Conservation (phyloP, 2,329 filamentous ascomycete genomes). For the Didymosphaeria variabile region DNA sequence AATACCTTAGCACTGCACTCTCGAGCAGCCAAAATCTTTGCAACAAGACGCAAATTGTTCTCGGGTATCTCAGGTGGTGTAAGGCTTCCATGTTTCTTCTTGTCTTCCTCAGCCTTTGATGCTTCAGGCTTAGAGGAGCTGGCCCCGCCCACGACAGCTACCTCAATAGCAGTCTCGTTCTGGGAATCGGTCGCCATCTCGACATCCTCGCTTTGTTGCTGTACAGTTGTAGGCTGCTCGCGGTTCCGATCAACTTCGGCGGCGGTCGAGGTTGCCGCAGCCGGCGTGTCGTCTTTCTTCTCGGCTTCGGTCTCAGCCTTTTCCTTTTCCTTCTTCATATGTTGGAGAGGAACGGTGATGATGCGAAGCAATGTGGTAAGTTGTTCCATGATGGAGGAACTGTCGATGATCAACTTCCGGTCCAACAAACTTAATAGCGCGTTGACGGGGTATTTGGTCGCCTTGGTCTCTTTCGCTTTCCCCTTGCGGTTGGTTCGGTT, state of each 20-base stretch:
- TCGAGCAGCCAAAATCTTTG: slow-evolving; percentile 93
- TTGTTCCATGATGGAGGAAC: slow-evolving; percentile 94
- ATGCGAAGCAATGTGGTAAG: slow-evolving; percentile 86
- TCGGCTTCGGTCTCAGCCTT: slow-evolving; percentile 58
- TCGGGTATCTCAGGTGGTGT: slow-evolving; percentile 87
- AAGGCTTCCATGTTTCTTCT: slow-evolving; percentile 70
- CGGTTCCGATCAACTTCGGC: slow-evolving; percentile 27
- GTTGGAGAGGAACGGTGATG: slow-evolving; percentile 85
- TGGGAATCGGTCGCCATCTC: slow-evolving; percentile 50
- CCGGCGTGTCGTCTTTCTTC: slow-evolving; percentile 44
- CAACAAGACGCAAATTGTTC: slow-evolving; percentile 89
- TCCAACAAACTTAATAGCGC: slow-evolving; percentile 87
- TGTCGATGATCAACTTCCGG: slow-evolving; percentile 95
- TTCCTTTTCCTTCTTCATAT: slow-evolving; percentile 80
- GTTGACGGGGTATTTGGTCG: slow-evolving; percentile 90
- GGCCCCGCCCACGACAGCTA: slow-evolving; percentile 28
- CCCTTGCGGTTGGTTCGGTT: slow-evolving; percentile 80
- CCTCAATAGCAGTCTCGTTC: slow-evolving; percentile 19
- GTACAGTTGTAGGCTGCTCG: slow-evolving; percentile 18
- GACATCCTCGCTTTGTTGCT: slow-evolving; percentile 32
- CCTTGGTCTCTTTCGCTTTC: slow-evolving; percentile 84
- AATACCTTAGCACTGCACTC: slow-evolving; percentile 99
- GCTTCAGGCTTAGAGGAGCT: slow-evolving; percentile 48
- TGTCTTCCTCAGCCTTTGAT: slow-evolving; percentile 58
- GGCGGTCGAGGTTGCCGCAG: slow-evolving; percentile 31